Base-by-base conservation (phyloP, 257 asterid genomes). In the Jacaranda copaia region DNA sequence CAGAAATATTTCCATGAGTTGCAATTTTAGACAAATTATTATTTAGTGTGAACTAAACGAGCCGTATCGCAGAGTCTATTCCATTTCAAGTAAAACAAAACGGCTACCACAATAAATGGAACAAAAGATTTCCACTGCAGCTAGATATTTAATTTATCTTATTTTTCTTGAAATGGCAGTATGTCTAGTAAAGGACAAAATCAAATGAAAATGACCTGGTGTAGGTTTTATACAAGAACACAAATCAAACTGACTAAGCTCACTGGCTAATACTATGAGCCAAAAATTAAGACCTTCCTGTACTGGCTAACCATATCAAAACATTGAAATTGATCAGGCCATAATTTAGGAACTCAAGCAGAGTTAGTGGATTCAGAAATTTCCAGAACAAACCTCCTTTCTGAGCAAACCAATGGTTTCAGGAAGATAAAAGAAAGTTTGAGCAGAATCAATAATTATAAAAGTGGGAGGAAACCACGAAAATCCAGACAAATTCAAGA, bases 381-480 rank as follows among this genome's bases (percentile, higher is more conserved):
- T 77, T 85, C 76, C 78, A 79, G 81, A 83, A 77, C 39, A 79
- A 66, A 62, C 40, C 49, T 39, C 35, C 42, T 16, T 51, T 57
- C 10, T 51, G 16, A 18, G 32, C 19, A 32, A 53, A 43, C 55
- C 32, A 58, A n/a, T 5, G 35, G 40, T 13, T 77, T 48, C 65
- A 77, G 68, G 66, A 49, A 19, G 39, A 59, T 57, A 20, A 39
- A 53, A 60, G n/a, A 45, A 72, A 14, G 60, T 40, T 15, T 20
- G 46, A 60, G 62, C 40, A 73, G 49, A 32, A 84, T 75, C 77
- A 35, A 76, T 80, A 59, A 81, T 80, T 52, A 8, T 60, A 3
- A 59, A 68, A 67, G 68, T 68, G 84, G 69, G 64, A 74, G 63
- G 42, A 75, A 69, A 64, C 5, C 73, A 42, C 49, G 53, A 64